phyloP scores from a whole-genome alignment of 75 land plant genomes.

The Selaginella tamariscina region DNA sequence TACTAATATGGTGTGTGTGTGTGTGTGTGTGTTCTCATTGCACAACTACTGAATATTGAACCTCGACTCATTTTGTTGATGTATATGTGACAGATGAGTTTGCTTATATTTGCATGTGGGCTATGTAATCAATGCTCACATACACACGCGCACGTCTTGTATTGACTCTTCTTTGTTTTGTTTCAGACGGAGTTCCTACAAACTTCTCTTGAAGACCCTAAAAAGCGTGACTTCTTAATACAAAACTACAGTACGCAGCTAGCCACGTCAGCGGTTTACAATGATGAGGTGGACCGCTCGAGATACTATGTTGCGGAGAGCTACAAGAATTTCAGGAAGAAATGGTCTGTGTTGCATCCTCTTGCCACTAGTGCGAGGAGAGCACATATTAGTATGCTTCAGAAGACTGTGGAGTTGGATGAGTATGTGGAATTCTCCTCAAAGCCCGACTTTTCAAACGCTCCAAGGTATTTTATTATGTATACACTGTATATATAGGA shows the following conservation, averaged over 20 bases:
- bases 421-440: constrained; percentile 26
- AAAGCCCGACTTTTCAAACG: background rate
- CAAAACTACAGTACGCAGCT: constrained; percentile 26
- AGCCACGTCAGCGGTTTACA: constrained; percentile 32
- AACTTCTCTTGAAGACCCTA: constrained; percentile 15
- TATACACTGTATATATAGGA: too few relatives aligned
- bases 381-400: constrained; percentile 24
- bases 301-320: constrained; percentile 29
- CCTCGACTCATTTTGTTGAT: too few relatives aligned
- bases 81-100: too few relatives aligned
- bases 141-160: too few relatives aligned
- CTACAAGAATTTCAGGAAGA: constrained; percentile 28
- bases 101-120: too few relatives aligned
- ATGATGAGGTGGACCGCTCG: constrained; percentile 31
- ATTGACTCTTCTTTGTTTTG: too few relatives aligned
- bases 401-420: constrained; percentile 32
- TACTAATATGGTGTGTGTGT: too few relatives aligned
- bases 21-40: too few relatives aligned
- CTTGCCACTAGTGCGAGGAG: constrained; percentile 32
- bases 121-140: too few relatives aligned
- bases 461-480: background rate
- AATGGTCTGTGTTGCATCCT: constrained; percentile 39
- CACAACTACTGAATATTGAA: too few relatives aligned
- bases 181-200: constrained; percentile 31
- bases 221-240: constrained; percentile 22